phyloP scores from a whole-genome alignment of 495 filamentous ascomycete species.

The Aspergillus steynii region DNA sequence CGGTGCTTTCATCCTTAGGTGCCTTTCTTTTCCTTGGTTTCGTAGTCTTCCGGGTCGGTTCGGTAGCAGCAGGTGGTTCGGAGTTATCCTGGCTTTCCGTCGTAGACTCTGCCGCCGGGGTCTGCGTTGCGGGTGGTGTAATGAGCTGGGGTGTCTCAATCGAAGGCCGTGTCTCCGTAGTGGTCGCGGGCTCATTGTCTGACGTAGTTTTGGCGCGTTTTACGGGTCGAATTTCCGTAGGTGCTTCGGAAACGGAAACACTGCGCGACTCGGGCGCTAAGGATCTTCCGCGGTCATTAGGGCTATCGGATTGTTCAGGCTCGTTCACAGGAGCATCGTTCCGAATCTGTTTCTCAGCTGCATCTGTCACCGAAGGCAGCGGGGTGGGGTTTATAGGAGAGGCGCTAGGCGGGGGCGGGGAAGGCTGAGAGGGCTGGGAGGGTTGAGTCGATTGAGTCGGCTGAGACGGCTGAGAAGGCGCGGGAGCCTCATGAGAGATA shows the following conservation, averaged over 20 bases:
- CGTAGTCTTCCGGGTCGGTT: slow-evolving; percentile 14
- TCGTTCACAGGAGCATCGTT: slow-evolving; percentile 8
- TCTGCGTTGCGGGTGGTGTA: slow-evolving; percentile 26
- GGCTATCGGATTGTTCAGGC: slow-evolving; percentile 4
- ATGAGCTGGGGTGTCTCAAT: slow-evolving; percentile 15
- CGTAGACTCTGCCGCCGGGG: slow-evolving; percentile 20
- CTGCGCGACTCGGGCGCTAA: not conserved
- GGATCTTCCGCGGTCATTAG: not conserved
- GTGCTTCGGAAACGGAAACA: not conserved
- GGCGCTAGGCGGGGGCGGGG: slow-evolving; percentile 6
- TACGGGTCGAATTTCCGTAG: not conserved
- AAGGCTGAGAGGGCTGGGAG: slow-evolving; percentile 1
- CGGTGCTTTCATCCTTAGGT: slow-evolving; percentile 23
- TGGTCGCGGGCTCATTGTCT: not conserved
- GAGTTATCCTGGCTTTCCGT: slow-evolving; percentile 20
- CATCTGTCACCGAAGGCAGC: slow-evolving; percentile 4
- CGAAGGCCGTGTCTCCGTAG: not conserved
- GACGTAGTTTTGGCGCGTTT: not conserved
- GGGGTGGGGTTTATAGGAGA: slow-evolving; percentile 11
- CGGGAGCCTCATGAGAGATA: slow-evolving; percentile 15
- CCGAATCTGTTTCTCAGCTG: slow-evolving; percentile 6
- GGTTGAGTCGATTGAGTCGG: not conserved
- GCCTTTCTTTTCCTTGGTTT: slow-evolving; percentile 31
- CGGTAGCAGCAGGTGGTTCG: slow-evolving; percentile 13
- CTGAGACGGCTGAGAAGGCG: slow-evolving; percentile 14